Evolutionary conservation across 2,329 filamentous ascomycete species (phyloP).

Genomic region (Penicillium occitanis): DNA sequence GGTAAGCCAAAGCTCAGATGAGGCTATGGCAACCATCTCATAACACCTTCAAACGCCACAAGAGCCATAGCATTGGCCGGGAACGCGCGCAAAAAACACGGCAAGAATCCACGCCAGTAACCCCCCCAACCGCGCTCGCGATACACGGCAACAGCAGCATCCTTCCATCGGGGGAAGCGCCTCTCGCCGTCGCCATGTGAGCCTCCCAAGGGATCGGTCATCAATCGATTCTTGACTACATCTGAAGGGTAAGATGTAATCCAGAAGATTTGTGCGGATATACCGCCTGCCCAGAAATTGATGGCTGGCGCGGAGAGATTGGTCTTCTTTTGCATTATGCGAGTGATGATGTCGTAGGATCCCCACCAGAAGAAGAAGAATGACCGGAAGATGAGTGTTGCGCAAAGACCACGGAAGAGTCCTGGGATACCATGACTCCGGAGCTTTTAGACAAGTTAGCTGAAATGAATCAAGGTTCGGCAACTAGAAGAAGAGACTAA

Average conservation of each 20-base stretch:
- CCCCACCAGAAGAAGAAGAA: slow-evolving; percentile 99
- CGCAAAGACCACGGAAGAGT: slow-evolving; percentile 79
- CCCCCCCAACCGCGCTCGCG: slow-evolving; percentile 72
- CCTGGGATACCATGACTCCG: slow-evolving; percentile 70
- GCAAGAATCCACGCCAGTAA: slow-evolving; percentile 91
- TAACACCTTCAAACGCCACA: slow-evolving; percentile 88
- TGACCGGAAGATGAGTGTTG: slow-evolving; percentile 82
- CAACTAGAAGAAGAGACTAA: slow-evolving; percentile 27
- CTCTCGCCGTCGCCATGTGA: slow-evolving; percentile 65
- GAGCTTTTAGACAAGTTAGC: slow-evolving; percentile 33
- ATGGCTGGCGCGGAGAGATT: slow-evolving; percentile 71
- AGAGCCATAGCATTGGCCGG: slow-evolving; percentile 93
- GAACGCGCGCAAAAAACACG: slow-evolving; percentile 90
- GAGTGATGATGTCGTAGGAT: slow-evolving; percentile 83
- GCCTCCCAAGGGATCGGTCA: slow-evolving; percentile 87
- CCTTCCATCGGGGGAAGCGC: slow-evolving; percentile 72
- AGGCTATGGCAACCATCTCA: slow-evolving; percentile 58
- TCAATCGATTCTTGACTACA: slow-evolving; percentile 92
- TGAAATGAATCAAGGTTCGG: background rate
- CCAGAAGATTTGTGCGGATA: slow-evolving; percentile 95
- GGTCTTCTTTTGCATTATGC: slow-evolving; percentile 65
- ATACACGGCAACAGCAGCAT: slow-evolving; percentile 76
- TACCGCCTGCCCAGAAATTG: slow-evolving; percentile 96
- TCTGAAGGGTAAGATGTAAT: slow-evolving; percentile 86
- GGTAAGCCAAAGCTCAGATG: background rate